These are phyloP conservation scores for Heritiera fomes DNA, from an alignment of 345 rosid species.

Conservation along the genomic window DNA sequence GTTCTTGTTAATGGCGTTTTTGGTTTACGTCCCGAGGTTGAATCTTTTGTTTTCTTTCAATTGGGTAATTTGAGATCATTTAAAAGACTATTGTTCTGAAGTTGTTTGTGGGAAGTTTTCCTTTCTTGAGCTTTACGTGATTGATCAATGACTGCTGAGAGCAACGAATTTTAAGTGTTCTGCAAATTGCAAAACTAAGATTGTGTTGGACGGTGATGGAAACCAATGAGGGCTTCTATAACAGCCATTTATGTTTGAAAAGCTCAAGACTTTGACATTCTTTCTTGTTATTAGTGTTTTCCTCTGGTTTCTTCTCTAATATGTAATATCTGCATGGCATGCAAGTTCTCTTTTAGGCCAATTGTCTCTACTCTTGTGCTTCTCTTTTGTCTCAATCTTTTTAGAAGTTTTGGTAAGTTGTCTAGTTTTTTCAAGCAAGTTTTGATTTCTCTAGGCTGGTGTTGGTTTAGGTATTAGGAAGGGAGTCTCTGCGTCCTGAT, in stretches of 20 bases:
- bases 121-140: not conserved
- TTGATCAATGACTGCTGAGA: not conserved
- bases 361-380: slow-evolving; percentile 9
- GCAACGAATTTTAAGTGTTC: not conserved
- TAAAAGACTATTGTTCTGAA: not conserved
- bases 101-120: not conserved
- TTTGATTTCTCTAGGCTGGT: not conserved
- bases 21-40: slow-evolving; percentile 14
- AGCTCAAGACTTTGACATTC: not conserved
- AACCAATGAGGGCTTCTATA: not conserved
- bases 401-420: not conserved
- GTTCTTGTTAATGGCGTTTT: slow-evolving; percentile 9
- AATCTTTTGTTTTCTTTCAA: not conserved
- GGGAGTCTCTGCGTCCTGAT: slow-evolving; percentile 46
- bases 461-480: slow-evolving; percentile 52
- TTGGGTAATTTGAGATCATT: not conserved
- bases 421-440: not conserved
- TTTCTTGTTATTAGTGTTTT: not conserved
- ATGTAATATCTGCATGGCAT: slow-evolving; percentile 8
- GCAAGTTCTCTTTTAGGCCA: slow-evolving; percentile 11
- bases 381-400: not conserved
- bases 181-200: not conserved
- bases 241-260: not conserved
- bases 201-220: not conserved
- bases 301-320: not conserved